phyloP scores from a whole-genome alignment of 495 filamentous ascomycete species.

The Durotheca rogersii region DNA sequence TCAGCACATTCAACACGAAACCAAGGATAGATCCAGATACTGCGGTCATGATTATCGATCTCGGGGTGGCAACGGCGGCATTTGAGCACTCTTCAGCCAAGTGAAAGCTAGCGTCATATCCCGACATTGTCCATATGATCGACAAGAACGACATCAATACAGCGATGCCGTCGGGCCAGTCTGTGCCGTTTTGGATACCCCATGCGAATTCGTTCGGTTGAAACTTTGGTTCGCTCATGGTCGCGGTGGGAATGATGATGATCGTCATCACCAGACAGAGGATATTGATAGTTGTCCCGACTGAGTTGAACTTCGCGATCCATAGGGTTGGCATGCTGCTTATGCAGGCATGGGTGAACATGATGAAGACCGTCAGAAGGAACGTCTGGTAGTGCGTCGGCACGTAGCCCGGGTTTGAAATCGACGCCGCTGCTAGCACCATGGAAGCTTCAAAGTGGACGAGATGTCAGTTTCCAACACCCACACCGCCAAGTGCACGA shows the following conservation, averaged over 20 bases:
- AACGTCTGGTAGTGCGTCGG: conserved; percentile 69
- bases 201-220: conserved; percentile 63
- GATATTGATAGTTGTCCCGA: conserved; percentile 74
- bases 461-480: conserved; percentile 39
- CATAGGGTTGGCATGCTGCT: conserved; percentile 74
- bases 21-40: conserved; percentile 67
- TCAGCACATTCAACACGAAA: conserved; percentile 75
- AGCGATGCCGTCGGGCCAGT: conserved; percentile 69
- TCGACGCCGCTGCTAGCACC: conserved; percentile 71
- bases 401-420: conserved; percentile 63
- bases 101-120: conserved; percentile 76
- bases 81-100: conserved; percentile 77
- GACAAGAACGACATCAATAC: conserved; percentile 76
- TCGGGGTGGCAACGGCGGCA: conserved; percentile 70
- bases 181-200: conserved; percentile 68
- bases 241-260: conserved; percentile 68
- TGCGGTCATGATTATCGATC: conserved; percentile 75
- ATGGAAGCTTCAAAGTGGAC: conserved; percentile 57
- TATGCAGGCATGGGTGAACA: conserved; percentile 69
- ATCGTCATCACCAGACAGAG: conserved; percentile 65
- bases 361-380: conserved; percentile 67
- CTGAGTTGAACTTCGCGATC: conserved; percentile 75
- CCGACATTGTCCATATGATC: conserved; percentile 57
- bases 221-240: conserved; percentile 60
- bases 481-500: background rate